A percentile compares a stretch with the other conserved stretches of the same genome.
These are phyloP conservation scores for Aspergillus hancockii DNA, from an alignment of 495 filamentous ascomycete species.

Conservation along the genomic window DNA sequence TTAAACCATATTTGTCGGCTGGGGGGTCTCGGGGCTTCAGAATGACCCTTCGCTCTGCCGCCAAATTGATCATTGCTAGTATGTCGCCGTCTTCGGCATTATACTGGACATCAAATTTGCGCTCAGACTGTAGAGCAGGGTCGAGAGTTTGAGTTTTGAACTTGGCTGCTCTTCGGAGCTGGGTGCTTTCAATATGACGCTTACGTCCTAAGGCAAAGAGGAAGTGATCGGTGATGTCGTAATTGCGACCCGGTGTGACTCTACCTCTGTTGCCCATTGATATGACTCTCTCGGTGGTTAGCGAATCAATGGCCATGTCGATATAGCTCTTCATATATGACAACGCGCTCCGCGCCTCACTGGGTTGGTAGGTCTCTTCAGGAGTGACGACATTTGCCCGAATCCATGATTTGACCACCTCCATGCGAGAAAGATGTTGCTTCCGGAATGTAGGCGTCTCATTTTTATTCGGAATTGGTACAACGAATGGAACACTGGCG, in stretches of 20 bases:
- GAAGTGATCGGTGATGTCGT: conserved; percentile 60
- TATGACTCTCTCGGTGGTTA: conserved; percentile 62
- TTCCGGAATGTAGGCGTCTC: conserved; percentile 15
- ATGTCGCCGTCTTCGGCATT: conserved; percentile 62
- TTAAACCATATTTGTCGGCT: conserved; percentile 69
- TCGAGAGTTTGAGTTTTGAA: conserved; percentile 63
- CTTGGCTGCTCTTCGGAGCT: conserved; percentile 51
- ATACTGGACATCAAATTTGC: conserved; percentile 30
- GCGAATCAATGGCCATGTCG: conserved; percentile 54
- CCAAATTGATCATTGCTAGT: conserved; percentile 68
- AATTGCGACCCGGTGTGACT: conserved; percentile 53
- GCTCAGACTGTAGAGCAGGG: conserved; percentile 43
- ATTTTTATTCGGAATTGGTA: conserved; percentile 24
- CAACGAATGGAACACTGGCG: conserved; percentile 40
- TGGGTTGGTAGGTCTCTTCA: conserved; percentile 45
- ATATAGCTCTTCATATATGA: conserved; percentile 46
- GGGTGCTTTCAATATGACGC: conserved; percentile 45
- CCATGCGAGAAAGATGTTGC: conserved; percentile 28
- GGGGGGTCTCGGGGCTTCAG: conserved; percentile 59
- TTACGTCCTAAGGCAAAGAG: conserved; percentile 46
- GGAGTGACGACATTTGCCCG: conserved; percentile 58
- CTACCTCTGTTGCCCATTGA: conserved; percentile 55
- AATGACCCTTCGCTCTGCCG: conserved; percentile 58
- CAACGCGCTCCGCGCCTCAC: conserved; percentile 47
- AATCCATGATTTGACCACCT: conserved; percentile 60